phyloP scores from a whole-genome alignment of 75 land plant genomes.

The Cupressus sempervirens region DNA sequence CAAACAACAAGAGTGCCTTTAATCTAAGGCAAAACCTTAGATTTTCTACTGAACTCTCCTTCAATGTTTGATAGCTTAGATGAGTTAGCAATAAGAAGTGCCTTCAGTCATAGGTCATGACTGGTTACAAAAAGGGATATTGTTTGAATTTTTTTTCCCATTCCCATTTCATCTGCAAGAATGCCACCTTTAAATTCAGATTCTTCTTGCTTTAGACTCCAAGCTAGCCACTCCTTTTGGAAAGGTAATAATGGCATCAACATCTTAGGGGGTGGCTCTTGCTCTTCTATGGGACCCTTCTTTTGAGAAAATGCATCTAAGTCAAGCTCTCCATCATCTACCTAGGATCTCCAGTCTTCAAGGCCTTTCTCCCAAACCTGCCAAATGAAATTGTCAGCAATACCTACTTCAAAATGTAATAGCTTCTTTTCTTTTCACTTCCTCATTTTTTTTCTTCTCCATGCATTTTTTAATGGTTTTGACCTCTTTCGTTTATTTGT shows the following conservation, averaged over 20 bases:
- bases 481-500: not conserved
- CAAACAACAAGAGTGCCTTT: constrained; percentile 82
- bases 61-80: not conserved
- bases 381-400: constrained; percentile 23
- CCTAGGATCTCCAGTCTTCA: constrained; percentile 33
- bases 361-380: constrained; percentile 47
- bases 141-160: constrained; percentile 95
- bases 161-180: constrained; percentile 99
- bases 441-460: not conserved
- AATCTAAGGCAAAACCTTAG: constrained; percentile 25
- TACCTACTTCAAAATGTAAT: not conserved
- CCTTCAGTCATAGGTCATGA: constrained; percentile 14
- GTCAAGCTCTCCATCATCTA: constrained; percentile 28
- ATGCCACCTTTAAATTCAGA: constrained; percentile 71
- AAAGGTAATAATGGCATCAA: constrained; percentile 67
- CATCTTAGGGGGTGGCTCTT: constrained; percentile 55
- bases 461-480: not conserved
- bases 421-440: not conserved
- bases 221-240: constrained; percentile 88
- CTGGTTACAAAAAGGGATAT: constrained; percentile 73
- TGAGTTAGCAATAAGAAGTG: not conserved
- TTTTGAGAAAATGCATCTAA: constrained; percentile 18
- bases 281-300: not conserved
- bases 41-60: not conserved
- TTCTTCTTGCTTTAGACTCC: constrained; percentile 81